Evolutionary conservation across 208 protist genomes (phyloP).

Genomic region (Trypanosoma theileri): DNA sequence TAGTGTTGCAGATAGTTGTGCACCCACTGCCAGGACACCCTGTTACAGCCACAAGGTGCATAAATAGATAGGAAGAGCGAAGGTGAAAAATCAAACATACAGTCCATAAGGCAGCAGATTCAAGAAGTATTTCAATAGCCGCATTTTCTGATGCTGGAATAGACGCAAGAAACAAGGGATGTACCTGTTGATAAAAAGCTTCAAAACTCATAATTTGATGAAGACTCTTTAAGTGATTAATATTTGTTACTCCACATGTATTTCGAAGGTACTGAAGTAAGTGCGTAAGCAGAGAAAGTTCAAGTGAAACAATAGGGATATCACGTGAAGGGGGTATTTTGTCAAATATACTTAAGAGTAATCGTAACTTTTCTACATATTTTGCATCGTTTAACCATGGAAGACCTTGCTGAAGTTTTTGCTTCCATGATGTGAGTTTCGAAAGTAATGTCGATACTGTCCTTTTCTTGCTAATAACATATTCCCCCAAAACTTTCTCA

Average conservation of each 20-base stretch:
- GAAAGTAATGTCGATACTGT: conserved; percentile 22
- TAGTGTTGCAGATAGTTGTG: conserved; percentile 28
- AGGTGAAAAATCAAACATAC: conserved; percentile 53
- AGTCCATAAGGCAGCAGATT: conserved; percentile 39
- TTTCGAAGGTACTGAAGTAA: conserved; percentile 29
- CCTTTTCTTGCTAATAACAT: conserved; percentile 14
- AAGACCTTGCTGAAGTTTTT: conserved; percentile 36
- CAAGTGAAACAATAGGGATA: conserved; percentile 38
- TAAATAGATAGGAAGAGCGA: conserved; percentile 35
- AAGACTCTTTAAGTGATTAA: conserved; percentile 18
- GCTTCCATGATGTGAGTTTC: conserved; percentile 40
- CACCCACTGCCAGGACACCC: conserved; percentile 36
- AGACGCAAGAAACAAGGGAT: conserved; percentile 29
- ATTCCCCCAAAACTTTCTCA: conserved; percentile 22
- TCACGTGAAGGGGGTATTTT: conserved; percentile 6
- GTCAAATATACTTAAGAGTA: conserved; percentile 37
- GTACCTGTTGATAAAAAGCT: conserved; percentile 36
- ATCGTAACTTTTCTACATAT: conserved; percentile 38
- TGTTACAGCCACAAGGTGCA: conserved; percentile 26
- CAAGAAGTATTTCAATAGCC: conserved; percentile 19
- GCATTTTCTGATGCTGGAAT: conserved; percentile 10
- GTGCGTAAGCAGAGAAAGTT: conserved; percentile 41
- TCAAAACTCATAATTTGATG: conserved; percentile 29
- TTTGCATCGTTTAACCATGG: conserved; percentile 29
- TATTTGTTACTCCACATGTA: conserved; percentile 5